phyloP scores from a whole-genome alignment of 1,139 yeast species.

The Zhuliangozyma parablackwelliae region DNA sequence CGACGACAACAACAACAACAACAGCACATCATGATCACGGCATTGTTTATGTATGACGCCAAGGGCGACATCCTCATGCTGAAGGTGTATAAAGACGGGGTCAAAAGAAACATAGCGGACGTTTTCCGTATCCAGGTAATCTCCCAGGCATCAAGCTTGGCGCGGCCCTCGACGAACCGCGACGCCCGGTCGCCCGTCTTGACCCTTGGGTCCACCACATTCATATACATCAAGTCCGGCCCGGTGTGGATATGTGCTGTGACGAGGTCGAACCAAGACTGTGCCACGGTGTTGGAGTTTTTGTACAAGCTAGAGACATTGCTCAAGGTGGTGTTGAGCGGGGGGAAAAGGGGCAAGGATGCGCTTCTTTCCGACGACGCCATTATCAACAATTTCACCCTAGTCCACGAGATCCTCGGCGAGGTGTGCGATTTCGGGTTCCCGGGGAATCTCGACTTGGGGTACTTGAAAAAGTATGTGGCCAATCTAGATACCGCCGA shows the following conservation, averaged over 20 bases:
- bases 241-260: constrained; percentile 81
- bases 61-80: constrained; percentile 87
- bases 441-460: constrained; percentile 65
- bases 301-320: constrained; percentile 57
- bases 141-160: constrained; percentile 55
- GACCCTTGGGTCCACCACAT: constrained; percentile 90
- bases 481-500: constrained; percentile 14
- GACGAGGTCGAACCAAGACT: constrained; percentile 83
- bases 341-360: constrained; percentile 5
- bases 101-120: constrained; percentile 68
- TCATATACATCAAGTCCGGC: constrained; percentile 70
- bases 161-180: constrained; percentile 24
- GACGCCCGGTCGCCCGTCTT: constrained; percentile 73
- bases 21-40: constrained; percentile 58
- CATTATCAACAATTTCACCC: constrained; percentile 51
- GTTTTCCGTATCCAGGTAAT: constrained; percentile 89
- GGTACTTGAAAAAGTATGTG: constrained; percentile 26
- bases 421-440: constrained; percentile 79
- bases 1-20: not conserved
- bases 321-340: constrained; percentile 21
- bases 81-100: constrained; percentile 65
- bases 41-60: constrained; percentile 68
- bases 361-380: constrained; percentile 23
- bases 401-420: constrained; percentile 73
- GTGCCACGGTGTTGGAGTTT: constrained; percentile 75